phyloP scores from a whole-genome alignment of 352 stramenopile species.

The Phytophthora foliorum region DNA sequence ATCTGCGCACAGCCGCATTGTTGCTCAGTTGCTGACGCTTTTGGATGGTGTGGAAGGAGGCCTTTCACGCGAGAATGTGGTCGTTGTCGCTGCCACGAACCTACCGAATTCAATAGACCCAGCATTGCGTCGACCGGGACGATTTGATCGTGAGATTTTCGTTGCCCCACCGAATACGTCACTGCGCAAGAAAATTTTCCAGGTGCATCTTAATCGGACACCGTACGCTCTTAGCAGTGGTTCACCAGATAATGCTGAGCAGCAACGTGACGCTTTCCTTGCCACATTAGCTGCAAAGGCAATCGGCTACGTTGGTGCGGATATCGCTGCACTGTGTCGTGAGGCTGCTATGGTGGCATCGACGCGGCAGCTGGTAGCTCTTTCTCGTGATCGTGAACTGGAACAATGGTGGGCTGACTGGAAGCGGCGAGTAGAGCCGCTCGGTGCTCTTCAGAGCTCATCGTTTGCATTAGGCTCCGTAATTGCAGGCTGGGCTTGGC shows the following conservation, averaged over 20 bases:
- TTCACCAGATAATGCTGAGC: slow-evolving; percentile 13
- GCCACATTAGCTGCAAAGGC: slow-evolving; percentile 53
- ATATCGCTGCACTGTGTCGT: slow-evolving; percentile 82
- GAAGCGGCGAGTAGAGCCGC: slow-evolving; percentile 52
- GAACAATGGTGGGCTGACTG: slow-evolving; percentile 70
- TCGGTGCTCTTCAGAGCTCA: slow-evolving; percentile 30
- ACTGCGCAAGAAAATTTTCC: slow-evolving; percentile 71
- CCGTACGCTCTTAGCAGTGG: slow-evolving; percentile 43
- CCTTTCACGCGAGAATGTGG: slow-evolving; percentile 78
- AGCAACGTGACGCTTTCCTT: slow-evolving; percentile 44
- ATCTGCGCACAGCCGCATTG: slow-evolving; percentile 78
- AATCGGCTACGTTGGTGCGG: slow-evolving; percentile 84
- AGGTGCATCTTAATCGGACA: slow-evolving; percentile 57
- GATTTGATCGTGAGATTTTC: slow-evolving; percentile 87
- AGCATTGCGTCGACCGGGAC: slow-evolving; percentile 77
- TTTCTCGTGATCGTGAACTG: slow-evolving; percentile 60
- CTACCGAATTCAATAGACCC: slow-evolving; percentile 93
- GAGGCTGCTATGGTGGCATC: slow-evolving; percentile 78
- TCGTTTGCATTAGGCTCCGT: slow-evolving; percentile 51
- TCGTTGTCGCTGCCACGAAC: slow-evolving; percentile 96
- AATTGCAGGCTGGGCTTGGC: slow-evolving; percentile 66
- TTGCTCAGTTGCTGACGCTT: slow-evolving; percentile 96
- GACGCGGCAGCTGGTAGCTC: slow-evolving; percentile 65
- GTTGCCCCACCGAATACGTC: slow-evolving; percentile 55
- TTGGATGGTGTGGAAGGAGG: slow-evolving; percentile 92